Evolutionary conservation across 2,329 filamentous ascomycete species (phyloP).

Genomic region (Colletotrichum graminicola): DNA sequence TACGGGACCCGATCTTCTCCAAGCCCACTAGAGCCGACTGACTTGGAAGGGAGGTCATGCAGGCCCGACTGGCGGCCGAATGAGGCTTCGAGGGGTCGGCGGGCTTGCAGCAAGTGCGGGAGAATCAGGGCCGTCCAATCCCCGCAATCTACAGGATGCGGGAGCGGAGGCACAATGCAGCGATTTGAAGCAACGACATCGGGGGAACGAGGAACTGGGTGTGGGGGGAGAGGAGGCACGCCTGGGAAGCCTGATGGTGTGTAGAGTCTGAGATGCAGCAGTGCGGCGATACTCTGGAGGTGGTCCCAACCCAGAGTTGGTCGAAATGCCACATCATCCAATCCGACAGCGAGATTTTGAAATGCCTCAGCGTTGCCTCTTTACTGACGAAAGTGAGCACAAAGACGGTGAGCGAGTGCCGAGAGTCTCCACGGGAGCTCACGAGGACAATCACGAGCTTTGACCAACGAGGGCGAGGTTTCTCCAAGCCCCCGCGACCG

Average conservation of each 20-base stretch:
- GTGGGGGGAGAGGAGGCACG: slow-evolving; percentile 16
- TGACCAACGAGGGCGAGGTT: slow-evolving; percentile 24
- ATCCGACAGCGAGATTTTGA: slow-evolving; percentile 20
- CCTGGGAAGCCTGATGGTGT: slow-evolving; percentile 30
- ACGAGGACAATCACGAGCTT: slow-evolving; percentile 38
- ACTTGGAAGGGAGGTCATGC: slow-evolving; percentile 34
- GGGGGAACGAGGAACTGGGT: slow-evolving; percentile 29
- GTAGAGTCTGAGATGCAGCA: slow-evolving; percentile 25
- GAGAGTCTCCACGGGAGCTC: slow-evolving; percentile 38
- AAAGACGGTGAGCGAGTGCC: slow-evolving; percentile 41
- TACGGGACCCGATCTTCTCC: slow-evolving; percentile 25
- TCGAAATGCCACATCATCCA: slow-evolving; percentile 22
- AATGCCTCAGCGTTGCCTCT: slow-evolving; percentile 34
- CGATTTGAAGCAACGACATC: slow-evolving; percentile 29
- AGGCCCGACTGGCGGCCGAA: slow-evolving; percentile 30
- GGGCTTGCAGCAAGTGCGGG: slow-evolving; percentile 32
- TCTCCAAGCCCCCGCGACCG: slow-evolving; percentile 21
- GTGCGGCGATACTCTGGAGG: slow-evolving; percentile 20
- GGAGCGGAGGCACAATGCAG: slow-evolving; percentile 41
- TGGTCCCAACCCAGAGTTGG: slow-evolving; percentile 6
- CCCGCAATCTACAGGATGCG: slow-evolving; percentile 39
- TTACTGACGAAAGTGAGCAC: slow-evolving; percentile 22
- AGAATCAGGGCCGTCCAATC: slow-evolving; percentile 42
- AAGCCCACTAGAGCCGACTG: slow-evolving; percentile 32
- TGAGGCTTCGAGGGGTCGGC: slow-evolving; percentile 23